phyloP scores from a whole-genome alignment of 1,284 basidiomycete species.

The Lentinula novae-zelandiae region DNA sequence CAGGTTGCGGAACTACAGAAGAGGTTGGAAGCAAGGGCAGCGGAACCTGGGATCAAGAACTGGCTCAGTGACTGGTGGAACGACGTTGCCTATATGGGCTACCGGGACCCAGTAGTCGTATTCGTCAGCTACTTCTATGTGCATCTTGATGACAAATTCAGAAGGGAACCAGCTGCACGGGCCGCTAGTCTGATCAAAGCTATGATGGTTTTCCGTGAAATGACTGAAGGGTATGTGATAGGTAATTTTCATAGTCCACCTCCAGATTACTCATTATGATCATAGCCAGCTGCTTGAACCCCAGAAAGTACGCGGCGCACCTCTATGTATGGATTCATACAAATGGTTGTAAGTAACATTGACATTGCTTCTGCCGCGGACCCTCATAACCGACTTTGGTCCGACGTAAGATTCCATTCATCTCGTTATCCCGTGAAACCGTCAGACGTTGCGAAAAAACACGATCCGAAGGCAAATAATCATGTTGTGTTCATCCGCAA shows the following conservation, averaged over 20 bases:
- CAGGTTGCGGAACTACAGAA: constrained; percentile 42
- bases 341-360: constrained; percentile 63
- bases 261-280: neutral
- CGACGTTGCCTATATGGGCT: constrained; percentile 83
- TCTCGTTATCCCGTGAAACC: constrained; percentile 83
- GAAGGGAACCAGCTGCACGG: constrained; percentile 57
- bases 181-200: constrained; percentile 84
- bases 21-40: constrained; percentile 27
- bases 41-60: constrained; percentile 56
- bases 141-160: constrained; percentile 68
- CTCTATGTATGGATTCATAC: constrained; percentile 95
- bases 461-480: constrained; percentile 73
- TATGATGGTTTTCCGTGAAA: constrained; percentile 76
- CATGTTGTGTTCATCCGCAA: constrained; percentile 91
- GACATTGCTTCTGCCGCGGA: neutral
- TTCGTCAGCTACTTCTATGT: constrained; percentile 96
- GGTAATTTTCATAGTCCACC: neutral
- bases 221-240: constrained; percentile 67
- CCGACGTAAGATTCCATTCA: constrained; percentile 73
- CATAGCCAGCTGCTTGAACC: constrained; percentile 80
- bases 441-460: constrained; percentile 83
- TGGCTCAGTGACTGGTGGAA: constrained; percentile 99
- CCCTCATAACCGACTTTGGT: neutral
- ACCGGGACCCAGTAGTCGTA: constrained; percentile 88
- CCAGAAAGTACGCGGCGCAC: constrained; percentile 79